A percentile compares a stretch with the other conserved stretches of the same genome.
Evolutionary conservation across 2,329 filamentous ascomycete genomes (phyloP).

Genomic region (Fusarium equiseti): DNA sequence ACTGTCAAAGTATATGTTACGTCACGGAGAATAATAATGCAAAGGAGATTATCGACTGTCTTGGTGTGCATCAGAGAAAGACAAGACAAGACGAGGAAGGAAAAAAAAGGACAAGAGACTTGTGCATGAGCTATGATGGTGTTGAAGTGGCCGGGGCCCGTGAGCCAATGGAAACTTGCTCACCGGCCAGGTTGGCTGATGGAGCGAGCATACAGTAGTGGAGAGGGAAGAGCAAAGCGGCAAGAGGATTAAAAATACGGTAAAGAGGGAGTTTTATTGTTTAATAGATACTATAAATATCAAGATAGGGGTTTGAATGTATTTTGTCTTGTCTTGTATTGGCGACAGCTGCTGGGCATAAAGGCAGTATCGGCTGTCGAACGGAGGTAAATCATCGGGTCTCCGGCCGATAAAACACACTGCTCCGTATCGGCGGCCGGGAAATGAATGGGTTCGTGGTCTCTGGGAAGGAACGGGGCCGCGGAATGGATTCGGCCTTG

Average conservation of each 20-base stretch:
- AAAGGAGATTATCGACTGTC: background rate
- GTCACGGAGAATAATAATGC: conserved; percentile 3
- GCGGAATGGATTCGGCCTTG: conserved; percentile 12
- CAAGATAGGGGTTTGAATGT: background rate
- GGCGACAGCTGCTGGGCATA: background rate
- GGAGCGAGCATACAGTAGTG: conserved; percentile 36
- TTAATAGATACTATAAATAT: background rate
- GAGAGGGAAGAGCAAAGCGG: conserved; percentile 28
- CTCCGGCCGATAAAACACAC: conserved; percentile 23
- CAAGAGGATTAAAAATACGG: conserved; percentile 10
- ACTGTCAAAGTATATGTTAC: conserved; percentile 2
- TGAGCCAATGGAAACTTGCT: conserved; percentile 63
- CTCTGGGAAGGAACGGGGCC: conserved; percentile 26
- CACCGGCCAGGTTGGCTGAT: conserved; percentile 49
- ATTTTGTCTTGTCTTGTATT: background rate
- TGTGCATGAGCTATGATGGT: conserved; percentile 34
- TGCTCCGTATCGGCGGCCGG: conserved; percentile 36
- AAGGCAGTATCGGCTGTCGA: conserved; percentile 10
- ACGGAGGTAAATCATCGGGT: conserved; percentile 27
- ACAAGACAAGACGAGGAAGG: background rate
- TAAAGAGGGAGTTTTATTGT: background rate
- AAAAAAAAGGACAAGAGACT: conserved; percentile 12
- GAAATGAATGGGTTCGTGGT: conserved; percentile 13
- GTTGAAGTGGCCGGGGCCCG: conserved; percentile 39
- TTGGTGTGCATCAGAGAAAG: conserved; percentile 14